Conservation (phyloP, 2,329 filamentous ascomycete species). For the Alternaria burnsii region DNA sequence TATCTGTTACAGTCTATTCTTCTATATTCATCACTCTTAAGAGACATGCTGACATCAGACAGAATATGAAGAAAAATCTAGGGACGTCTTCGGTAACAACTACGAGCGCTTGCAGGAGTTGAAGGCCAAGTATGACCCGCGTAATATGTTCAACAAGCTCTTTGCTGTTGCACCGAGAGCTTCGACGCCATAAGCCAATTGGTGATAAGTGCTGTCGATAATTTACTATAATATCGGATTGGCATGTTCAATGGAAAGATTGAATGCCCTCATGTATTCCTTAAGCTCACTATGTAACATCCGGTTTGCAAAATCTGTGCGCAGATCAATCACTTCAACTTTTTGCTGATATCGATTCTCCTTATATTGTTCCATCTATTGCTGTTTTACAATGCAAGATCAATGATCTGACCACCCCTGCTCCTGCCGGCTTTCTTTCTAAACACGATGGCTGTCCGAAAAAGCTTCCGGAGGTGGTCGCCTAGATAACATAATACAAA, state of each 20-base stretch:
- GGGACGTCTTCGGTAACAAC: constrained; percentile 14
- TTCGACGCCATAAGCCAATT: not conserved
- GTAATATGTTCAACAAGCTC: constrained; percentile 15
- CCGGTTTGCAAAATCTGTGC: too few relatives aligned
- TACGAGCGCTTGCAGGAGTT: constrained; percentile 14
- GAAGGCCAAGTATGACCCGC: constrained; percentile 17
- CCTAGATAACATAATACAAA: not conserved
- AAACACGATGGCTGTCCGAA: not conserved
- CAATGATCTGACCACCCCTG: not conserved
- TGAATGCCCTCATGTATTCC: too few relatives aligned
- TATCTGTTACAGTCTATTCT: too few relatives aligned
- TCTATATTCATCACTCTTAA: too few relatives aligned
- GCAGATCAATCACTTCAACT: not conserved
- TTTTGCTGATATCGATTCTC: not conserved
- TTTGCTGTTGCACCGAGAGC: not conserved
- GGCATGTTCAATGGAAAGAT: not conserved
- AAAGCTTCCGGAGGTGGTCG: not conserved
- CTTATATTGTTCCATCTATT: not conserved
- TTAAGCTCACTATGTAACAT: too few relatives aligned
- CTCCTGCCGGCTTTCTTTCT: not conserved
- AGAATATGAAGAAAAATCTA: constrained; percentile 20
- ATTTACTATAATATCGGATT: not conserved
- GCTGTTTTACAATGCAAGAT: not conserved
- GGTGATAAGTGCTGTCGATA: not conserved
- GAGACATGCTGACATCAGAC: not conserved